Conservation (phyloP, 345 rosid species). For the Eucalyptus coolabah region DNA sequence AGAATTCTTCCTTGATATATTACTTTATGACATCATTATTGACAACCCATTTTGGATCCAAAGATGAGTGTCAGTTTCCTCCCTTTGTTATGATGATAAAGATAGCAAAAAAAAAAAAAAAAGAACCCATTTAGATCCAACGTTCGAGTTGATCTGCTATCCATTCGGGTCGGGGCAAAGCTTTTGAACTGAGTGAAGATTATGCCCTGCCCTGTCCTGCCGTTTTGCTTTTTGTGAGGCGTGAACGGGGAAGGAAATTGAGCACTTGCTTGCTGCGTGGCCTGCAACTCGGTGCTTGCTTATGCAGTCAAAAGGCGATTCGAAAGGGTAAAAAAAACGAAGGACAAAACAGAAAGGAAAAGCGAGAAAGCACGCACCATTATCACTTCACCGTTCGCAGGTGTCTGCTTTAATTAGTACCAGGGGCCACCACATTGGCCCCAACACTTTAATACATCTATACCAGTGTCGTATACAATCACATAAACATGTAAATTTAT, state of each 20-base stretch:
- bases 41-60: not conserved
- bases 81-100: not conserved
- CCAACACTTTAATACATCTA: not conserved
- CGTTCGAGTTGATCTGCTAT: not conserved
- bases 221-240: not conserved
- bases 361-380: not conserved
- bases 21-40: not conserved
- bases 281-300: not conserved
- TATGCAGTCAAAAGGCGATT: not conserved
- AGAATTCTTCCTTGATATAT: not conserved
- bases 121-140: not conserved
- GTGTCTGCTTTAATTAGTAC: not conserved
- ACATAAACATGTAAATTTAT: not conserved
- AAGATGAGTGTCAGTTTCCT: not conserved
- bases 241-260: not conserved
- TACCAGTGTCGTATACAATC: not conserved
- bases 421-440: not conserved
- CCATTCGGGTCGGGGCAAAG: not conserved
- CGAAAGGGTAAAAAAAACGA: not conserved
- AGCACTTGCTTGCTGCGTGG: not conserved
- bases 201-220: not conserved
- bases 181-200: not conserved
- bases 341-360: not conserved
- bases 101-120: accelerated
- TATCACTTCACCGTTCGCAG: not conserved